Evolutionary conservation across 129 eudicot species (phyloP).

Genomic region (Flaveria brownii): DNA sequence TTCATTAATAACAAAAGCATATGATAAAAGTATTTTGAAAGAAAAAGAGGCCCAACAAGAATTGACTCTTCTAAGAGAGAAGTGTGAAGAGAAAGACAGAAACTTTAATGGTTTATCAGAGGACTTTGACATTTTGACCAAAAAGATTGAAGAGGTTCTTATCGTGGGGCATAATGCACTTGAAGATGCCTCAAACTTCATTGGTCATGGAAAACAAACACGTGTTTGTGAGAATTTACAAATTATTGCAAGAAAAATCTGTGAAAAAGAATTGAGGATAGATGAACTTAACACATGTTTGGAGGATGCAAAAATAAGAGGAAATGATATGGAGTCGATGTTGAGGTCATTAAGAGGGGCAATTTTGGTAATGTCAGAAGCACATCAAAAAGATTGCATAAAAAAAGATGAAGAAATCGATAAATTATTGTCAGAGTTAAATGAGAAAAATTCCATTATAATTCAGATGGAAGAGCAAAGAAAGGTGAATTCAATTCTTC

Average conservation of each 20-base stretch:
- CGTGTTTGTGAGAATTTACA: slow-evolving; percentile 55
- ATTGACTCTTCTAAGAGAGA: slow-evolving; percentile 38
- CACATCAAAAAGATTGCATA: slow-evolving; percentile 63
- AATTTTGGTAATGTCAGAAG: slow-evolving; percentile 72
- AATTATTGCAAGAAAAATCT: slow-evolving; percentile 49
- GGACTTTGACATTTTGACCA: slow-evolving; percentile 50
- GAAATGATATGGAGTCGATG: slow-evolving; percentile 72
- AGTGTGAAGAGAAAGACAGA: slow-evolving; percentile 50
- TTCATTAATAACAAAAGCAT: slow-evolving; percentile 37
- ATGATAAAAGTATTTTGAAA: slow-evolving; percentile 51
- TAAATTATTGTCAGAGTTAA: slow-evolving; percentile 41
- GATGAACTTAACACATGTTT: slow-evolving; percentile 61
- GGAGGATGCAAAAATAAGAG: slow-evolving; percentile 58
- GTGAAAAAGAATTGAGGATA: slow-evolving; percentile 64
- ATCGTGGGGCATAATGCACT: slow-evolving; percentile 65
- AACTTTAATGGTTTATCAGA: slow-evolving; percentile 17
- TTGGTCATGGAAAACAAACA: slow-evolving; percentile 43
- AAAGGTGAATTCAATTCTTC: slow-evolving; percentile 49
- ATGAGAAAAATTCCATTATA: slow-evolving; percentile 33
- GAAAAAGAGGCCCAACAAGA: slow-evolving; percentile 53
- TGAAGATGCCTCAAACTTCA: slow-evolving; percentile 48
- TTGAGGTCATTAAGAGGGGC: slow-evolving; percentile 87
- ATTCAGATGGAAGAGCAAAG: slow-evolving; percentile 48
- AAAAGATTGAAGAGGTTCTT: slow-evolving; percentile 68
- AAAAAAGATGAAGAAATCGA: slow-evolving; percentile 63